Conservation (phyloP, 345 rosid genomes). For the Pugionium cornutum region DNA sequence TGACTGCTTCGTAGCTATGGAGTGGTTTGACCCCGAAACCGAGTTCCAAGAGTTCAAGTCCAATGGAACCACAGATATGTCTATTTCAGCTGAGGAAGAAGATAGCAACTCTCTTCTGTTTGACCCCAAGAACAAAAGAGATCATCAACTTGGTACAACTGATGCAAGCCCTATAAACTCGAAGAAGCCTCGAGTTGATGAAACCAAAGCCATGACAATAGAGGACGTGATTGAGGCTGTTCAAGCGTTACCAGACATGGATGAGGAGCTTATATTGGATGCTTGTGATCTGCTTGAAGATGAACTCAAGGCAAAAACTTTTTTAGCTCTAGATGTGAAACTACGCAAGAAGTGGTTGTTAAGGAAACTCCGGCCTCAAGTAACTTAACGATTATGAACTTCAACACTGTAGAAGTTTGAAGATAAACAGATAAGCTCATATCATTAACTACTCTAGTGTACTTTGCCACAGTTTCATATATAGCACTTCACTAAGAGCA, state of each 20-base stretch:
- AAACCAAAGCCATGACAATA: constrained; percentile 46
- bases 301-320: constrained; percentile 74
- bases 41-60: constrained; percentile 42
- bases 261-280: constrained; percentile 81
- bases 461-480: constrained; percentile 24
- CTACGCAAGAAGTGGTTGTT: constrained; percentile 76
- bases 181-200: constrained; percentile 48
- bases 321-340: constrained; percentile 73
- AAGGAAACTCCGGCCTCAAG: constrained; percentile 70
- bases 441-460: constrained; percentile 21
- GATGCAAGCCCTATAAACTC: constrained; percentile 33
- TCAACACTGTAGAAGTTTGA: constrained; percentile 8
- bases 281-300: constrained; percentile 90
- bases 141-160: constrained; percentile 40
- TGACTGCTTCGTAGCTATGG: constrained; percentile 51
- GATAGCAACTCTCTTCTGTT: constrained; percentile 38
- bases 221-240: constrained; percentile 66
- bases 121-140: constrained; percentile 51
- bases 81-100: constrained; percentile 49
- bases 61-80: constrained; percentile 34
- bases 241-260: constrained; percentile 78
- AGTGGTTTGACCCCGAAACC: constrained; percentile 52
- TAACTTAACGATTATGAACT: constrained; percentile 22
- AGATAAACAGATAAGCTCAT: constrained; percentile 22
- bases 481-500: constrained; percentile 28